Percentiles rank a stretch among this genome's conserved stretches.
Conservation (phyloP, 441 rosid genomes). For the Populus hybrid region DNA sequence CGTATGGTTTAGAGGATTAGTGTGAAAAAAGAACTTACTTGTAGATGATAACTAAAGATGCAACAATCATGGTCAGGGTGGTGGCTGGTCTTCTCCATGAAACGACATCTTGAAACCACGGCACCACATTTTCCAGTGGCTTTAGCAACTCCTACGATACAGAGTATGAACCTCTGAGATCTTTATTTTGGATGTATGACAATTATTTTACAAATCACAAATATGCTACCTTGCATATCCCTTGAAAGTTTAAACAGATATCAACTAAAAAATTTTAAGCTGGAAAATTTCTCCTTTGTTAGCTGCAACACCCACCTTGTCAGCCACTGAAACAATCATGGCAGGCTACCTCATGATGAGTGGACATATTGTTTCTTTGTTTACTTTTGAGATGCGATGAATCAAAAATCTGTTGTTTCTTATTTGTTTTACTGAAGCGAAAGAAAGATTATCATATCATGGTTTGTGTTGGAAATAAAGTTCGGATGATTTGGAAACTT, state of each 20-base stretch:
- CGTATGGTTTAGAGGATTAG: neutral
- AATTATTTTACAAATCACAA: neutral
- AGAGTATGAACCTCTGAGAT: neutral
- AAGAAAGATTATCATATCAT: neutral
- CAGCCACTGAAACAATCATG: neutral
- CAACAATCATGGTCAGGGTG: conserved; percentile 32
- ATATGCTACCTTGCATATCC: neutral
- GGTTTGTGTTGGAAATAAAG: neutral
- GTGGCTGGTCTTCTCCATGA: conserved; percentile 59
- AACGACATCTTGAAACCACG: conserved; percentile 47
- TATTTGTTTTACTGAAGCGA: neutral
- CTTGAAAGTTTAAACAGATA: too few species aligned
- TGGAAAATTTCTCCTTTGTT: neutral
- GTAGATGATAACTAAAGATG: conserved; percentile 38
- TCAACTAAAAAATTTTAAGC: too few species aligned
- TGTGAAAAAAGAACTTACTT: conserved; percentile 42
- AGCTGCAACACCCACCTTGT: too few species aligned
- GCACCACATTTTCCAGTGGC: conserved; percentile 42
- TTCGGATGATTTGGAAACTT: conserved; percentile 21
- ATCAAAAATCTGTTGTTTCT: neutral
- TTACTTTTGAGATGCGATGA: neutral
- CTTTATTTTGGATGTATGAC: neutral
- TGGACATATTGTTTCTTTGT: too few species aligned
- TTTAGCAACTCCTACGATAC: conserved; percentile 64
- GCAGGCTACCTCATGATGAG: neutral